phyloP scores from a whole-genome alignment of 129 eudicot species.

The Flaveria brownii region DNA sequence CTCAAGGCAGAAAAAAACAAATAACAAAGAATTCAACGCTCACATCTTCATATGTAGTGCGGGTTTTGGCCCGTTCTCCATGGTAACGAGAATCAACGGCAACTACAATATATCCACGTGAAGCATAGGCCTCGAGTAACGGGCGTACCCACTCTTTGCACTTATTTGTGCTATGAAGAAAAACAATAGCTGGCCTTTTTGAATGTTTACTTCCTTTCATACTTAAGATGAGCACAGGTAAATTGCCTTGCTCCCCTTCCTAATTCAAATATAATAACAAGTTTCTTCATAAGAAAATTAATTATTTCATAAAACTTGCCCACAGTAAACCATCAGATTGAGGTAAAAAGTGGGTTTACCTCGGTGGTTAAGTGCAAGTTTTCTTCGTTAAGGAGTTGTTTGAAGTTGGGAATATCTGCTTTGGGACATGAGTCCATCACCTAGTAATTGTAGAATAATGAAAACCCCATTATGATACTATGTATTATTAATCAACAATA shows the following conservation, averaged over 20 bases:
- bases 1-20: not conserved
- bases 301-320: no score
- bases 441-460: constrained; percentile 28
- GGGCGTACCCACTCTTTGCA: constrained; percentile 96
- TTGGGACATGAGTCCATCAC: constrained; percentile 92
- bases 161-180: constrained; percentile 86
- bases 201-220: constrained; percentile 49
- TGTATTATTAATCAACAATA: no score
- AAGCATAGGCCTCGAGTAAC: constrained; percentile 95
- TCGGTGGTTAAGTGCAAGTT: constrained; percentile 83
- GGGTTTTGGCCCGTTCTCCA: constrained; percentile 90
- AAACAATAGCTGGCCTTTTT: constrained; percentile 78
- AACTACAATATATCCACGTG: constrained; percentile 82
- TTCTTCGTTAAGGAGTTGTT: constrained; percentile 74
- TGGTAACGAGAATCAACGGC: constrained; percentile 97
- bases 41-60: constrained; percentile 85
- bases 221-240: constrained; percentile 82
- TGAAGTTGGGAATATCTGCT: constrained; percentile 60
- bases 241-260: constrained; percentile 89
- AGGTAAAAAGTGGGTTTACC: constrained; percentile 39
- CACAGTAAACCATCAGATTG: not conserved
- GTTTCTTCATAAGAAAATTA: not conserved
- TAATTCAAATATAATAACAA: constrained; percentile 26
- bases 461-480: no score
- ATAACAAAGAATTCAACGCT: constrained; percentile 19